These are phyloP conservation scores for Aspergillus sergii DNA, from an alignment of 2,329 filamentous ascomycete species.

Conservation along the genomic window DNA sequence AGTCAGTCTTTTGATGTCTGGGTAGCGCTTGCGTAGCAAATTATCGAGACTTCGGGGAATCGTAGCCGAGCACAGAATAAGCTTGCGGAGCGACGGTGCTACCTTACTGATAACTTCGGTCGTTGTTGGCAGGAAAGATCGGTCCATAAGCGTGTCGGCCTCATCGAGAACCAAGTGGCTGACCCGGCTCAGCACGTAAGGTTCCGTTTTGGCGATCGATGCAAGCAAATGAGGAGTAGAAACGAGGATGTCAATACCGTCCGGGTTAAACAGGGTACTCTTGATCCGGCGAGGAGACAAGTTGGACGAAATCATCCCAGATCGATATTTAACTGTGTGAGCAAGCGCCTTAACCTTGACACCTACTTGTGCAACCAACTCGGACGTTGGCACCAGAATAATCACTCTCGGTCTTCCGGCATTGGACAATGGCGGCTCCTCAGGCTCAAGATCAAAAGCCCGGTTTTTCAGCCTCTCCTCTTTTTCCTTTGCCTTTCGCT, in stretches of 20 bases:
- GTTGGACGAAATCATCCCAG: constrained; percentile 77
- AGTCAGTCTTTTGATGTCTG: constrained; percentile 80
- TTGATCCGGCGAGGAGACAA: constrained; percentile 79
- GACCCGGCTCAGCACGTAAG: constrained; percentile 89
- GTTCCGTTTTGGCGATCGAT: constrained; percentile 85
- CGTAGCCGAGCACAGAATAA: constrained; percentile 93
- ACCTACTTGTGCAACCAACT: constrained; percentile 87
- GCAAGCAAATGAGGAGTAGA: constrained; percentile 86
- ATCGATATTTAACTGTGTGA: constrained; percentile 84
- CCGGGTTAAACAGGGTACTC: constrained; percentile 76
- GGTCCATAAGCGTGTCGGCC: constrained; percentile 92
- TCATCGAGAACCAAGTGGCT: constrained; percentile 89
- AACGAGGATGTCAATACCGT: constrained; percentile 82
- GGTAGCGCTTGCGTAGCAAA: constrained; percentile 79
- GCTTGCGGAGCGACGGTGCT: constrained; percentile 77
- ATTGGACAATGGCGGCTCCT: constrained; percentile 67
- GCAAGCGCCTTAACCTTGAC: constrained; percentile 78
- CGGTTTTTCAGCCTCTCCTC: constrained; percentile 54
- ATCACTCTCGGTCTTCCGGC: constrained; percentile 76
- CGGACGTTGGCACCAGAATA: constrained; percentile 87
- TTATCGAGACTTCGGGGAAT: constrained; percentile 88
- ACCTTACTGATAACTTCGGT: constrained; percentile 79
- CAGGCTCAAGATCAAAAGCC: constrained; percentile 63
- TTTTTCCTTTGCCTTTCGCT: constrained; percentile 60
- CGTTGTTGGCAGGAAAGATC: constrained; percentile 84